Percentiles rank a stretch among this genome's conserved stretches.
Evolutionary conservation across 129 eudicot genomes (phyloP).

Genomic region (Escallonia rubra): DNA sequence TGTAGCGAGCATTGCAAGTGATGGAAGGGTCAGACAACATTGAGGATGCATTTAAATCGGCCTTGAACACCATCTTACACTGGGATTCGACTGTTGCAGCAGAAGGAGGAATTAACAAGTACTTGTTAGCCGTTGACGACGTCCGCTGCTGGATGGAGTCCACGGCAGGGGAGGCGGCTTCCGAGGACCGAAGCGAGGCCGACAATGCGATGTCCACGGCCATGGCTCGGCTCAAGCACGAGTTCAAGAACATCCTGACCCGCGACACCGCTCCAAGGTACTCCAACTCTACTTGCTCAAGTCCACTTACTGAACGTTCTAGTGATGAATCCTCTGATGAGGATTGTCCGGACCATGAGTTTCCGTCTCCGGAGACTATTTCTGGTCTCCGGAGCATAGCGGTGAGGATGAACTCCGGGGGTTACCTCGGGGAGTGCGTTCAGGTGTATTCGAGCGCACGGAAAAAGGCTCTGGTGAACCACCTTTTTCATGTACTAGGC

Average conservation of each 20-base stretch:
- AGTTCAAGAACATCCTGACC: conserved; percentile 63
- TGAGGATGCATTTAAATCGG: too few species aligned
- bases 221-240: conserved; percentile 60
- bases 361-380: conserved; percentile 39
- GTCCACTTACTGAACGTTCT: too few species aligned
- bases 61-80: too few species aligned
- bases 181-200: too few species aligned
- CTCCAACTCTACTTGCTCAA: conserved; percentile 23
- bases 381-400: conserved; percentile 54
- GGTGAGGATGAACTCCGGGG: conserved; percentile 49
- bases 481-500: conserved; percentile 33
- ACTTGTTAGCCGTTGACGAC: too few species aligned
- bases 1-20: too few species aligned
- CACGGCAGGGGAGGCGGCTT: too few species aligned
- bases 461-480: conserved; percentile 25
- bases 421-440: conserved; percentile 47
- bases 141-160: background rate
- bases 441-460: conserved; percentile 60
- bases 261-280: conserved; percentile 38
- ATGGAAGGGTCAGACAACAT: too few species aligned
- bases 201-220: too few species aligned
- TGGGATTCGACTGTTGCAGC: too few species aligned
- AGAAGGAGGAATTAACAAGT: too few species aligned
- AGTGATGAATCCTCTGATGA: too few species aligned
- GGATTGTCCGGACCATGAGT: background rate